phyloP scores from a whole-genome alignment of 148 eudicot species.

The Rhododendron molle region DNA sequence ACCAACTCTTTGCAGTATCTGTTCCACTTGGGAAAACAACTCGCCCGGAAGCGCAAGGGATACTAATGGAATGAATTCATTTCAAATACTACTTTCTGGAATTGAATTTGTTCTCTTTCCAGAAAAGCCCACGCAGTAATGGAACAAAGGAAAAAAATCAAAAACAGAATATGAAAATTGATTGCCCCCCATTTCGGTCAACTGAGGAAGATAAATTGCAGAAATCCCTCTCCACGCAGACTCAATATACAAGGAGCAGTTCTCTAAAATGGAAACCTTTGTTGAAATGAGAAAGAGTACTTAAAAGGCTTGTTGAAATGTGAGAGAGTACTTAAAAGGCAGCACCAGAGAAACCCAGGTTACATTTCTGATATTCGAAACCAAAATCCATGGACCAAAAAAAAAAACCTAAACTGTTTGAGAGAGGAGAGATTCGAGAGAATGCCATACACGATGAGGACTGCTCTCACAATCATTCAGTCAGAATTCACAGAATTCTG shows the following conservation, averaged over 20 bases:
- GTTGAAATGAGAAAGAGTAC: not conserved
- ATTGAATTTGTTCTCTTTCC: not conserved
- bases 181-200: not conserved
- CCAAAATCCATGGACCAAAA: not conserved
- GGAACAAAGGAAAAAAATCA: not conserved
- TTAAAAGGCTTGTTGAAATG: not conserved
- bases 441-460: not conserved
- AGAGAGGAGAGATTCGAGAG: not conserved
- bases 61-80: not conserved
- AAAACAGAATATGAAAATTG: not conserved
- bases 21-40: not conserved
- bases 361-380: not conserved
- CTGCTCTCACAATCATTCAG: slow-evolving; percentile 9
- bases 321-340: not conserved
- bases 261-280: not conserved
- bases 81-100: not conserved
- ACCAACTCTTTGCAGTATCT: not conserved
- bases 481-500: not conserved
- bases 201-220: not conserved
- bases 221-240: not conserved
- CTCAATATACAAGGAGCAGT: not conserved
- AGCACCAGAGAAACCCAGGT: not conserved
- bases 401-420: not conserved
- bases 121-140: not conserved
- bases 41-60: not conserved